Percentiles rank a stretch among this genome's conserved stretches.
These are phyloP conservation scores for Oxytropis ochrocephala DNA, from an alignment of 306 rosid species.

Conservation along the genomic window DNA sequence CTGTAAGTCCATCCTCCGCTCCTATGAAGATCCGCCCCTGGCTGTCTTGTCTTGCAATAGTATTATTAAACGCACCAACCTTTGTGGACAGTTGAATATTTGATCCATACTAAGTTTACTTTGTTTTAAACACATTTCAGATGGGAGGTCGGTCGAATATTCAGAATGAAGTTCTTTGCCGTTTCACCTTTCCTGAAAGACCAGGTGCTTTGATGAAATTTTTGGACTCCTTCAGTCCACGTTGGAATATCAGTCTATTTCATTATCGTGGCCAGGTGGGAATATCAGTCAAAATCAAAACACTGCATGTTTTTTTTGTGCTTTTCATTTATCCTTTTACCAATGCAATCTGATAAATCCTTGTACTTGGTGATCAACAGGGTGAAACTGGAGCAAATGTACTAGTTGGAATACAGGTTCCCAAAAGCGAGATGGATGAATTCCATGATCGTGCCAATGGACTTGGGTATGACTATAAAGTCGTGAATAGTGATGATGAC, in stretches of 20 bases:
- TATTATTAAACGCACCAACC: neutral
- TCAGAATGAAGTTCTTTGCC: conserved; percentile 77
- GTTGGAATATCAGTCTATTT: conserved; percentile 89
- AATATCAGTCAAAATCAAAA: conserved; percentile 7
- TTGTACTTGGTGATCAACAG: conserved; percentile 30
- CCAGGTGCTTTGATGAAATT: conserved; percentile 88
- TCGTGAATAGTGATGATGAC: conserved; percentile 48
- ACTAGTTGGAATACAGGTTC: conserved; percentile 80
- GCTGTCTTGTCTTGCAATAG: neutral
- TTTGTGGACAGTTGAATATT: neutral
- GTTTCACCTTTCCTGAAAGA: conserved; percentile 86
- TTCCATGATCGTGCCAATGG: conserved; percentile 41
- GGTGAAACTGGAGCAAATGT: conserved; percentile 88
- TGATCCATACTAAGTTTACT: conserved; percentile 1
- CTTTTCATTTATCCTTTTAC: neutral
- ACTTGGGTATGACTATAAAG: conserved; percentile 65
- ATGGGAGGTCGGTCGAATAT: conserved; percentile 69
- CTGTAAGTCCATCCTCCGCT: too few relatives aligned
- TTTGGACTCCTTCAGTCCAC: conserved; percentile 81
- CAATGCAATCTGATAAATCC: conserved; percentile 8
- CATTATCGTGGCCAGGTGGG: conserved; percentile 78
- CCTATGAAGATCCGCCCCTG: too few relatives aligned
- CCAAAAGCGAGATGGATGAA: conserved; percentile 48
- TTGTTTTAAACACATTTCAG: conserved; percentile 40
- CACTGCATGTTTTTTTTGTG: neutral